A percentile compares a stretch with the other conserved stretches of the same genome.
Evolutionary conservation across 2,329 filamentous ascomycete species (phyloP).

Genomic region (Simplicillium aogashimaense): DNA sequence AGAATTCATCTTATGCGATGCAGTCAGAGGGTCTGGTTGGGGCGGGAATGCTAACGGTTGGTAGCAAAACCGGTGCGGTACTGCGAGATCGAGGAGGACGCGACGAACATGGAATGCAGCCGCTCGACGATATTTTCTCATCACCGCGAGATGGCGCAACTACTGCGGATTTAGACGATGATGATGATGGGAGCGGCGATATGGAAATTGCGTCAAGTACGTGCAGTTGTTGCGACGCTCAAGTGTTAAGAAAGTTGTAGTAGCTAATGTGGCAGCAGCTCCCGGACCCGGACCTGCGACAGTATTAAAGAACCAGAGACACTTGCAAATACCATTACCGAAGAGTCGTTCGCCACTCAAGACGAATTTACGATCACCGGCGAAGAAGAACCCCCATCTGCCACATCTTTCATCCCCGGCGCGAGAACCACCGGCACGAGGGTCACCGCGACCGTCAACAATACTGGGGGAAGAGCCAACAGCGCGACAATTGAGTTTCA

Average conservation of each 20-base stretch:
- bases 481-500: no score
- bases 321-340: constrained; percentile 35
- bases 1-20: constrained; percentile 8
- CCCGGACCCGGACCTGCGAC: constrained; percentile 44
- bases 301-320: constrained; percentile 40
- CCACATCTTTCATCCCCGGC: no score
- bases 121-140: constrained; percentile 79
- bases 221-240: constrained; percentile 12
- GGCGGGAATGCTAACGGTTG: constrained; percentile 3
- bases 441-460: constrained; percentile 43
- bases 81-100: constrained; percentile 68
- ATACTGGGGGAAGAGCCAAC: no score
- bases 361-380: constrained; percentile 50
- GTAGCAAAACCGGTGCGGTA: constrained; percentile 81
- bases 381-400: constrained; percentile 46
- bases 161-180: constrained; percentile 13
- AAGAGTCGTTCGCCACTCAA: constrained; percentile 52
- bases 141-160: constrained; percentile 56
- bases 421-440: constrained; percentile 16
- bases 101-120: constrained; percentile 89
- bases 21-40: not conserved
- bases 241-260: constrained; percentile 10
- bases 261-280: constrained; percentile 20
- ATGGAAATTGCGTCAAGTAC: constrained; percentile 45
- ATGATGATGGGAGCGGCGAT: constrained; percentile 30